These are phyloP conservation scores for Nepenthes gracilis DNA, from an alignment of 148 eudicot species.

Conservation along the genomic window DNA sequence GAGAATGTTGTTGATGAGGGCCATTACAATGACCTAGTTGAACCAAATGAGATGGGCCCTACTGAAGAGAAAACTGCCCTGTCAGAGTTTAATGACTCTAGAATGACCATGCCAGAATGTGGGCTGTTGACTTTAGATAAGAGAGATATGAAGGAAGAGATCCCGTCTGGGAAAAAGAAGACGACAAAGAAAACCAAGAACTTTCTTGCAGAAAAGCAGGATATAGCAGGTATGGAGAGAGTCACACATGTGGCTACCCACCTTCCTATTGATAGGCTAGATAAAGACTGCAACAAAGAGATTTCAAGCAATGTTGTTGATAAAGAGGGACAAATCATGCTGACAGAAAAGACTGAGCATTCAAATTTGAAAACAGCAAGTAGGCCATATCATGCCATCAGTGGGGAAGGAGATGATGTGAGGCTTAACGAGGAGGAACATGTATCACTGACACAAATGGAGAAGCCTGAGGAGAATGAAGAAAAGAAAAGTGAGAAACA, in stretches of 20 bases:
- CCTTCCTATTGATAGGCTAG: not conserved
- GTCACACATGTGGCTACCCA: not conserved
- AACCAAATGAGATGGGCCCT: constrained; percentile 4
- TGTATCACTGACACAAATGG: not conserved
- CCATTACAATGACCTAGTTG: not conserved
- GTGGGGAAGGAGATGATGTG: not conserved
- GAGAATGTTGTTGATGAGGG: not conserved
- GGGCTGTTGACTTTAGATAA: not conserved
- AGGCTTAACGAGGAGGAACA: constrained; percentile 1
- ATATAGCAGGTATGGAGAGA: constrained; percentile 14
- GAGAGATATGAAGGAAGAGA: not conserved
- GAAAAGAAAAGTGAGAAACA: not conserved
- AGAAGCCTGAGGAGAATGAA: not conserved
- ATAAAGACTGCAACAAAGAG: not conserved
- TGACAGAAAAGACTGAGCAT: not conserved
- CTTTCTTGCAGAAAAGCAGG: constrained; percentile 10
- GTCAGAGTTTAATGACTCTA: not conserved
- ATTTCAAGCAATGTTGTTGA: no score
- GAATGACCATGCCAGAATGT: not conserved
- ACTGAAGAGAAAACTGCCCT: constrained; percentile 1
- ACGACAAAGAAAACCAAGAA: constrained; percentile 26
- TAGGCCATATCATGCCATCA: not conserved
- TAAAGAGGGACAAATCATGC: not conserved
- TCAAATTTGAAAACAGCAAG: not conserved
- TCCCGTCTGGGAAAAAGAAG: constrained; percentile 18